Conservation (phyloP, 108 stramenopile genomes). For the Skeletonema marinoi region DNA sequence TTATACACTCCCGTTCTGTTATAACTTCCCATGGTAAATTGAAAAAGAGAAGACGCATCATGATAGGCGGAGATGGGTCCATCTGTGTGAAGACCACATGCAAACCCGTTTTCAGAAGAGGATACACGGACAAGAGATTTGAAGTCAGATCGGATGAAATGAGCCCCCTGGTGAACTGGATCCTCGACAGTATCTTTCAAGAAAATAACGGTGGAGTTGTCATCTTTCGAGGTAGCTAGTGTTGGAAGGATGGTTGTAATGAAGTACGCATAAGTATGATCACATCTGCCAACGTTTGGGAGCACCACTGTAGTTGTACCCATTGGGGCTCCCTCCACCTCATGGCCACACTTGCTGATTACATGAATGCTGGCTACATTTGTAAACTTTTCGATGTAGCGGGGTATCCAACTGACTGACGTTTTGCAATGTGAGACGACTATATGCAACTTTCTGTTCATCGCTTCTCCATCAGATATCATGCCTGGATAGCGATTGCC, state of each 20-base stretch:
- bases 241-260: too few relatives aligned
- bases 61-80: constrained; percentile 20
- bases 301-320: constrained; percentile 15
- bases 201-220: constrained; percentile 34
- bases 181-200: constrained; percentile 22
- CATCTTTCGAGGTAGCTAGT: too few relatives aligned
- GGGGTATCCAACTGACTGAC: neutral
- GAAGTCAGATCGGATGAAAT: constrained; percentile 17
- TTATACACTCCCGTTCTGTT: neutral
- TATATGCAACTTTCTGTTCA: constrained; percentile 1
- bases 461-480: neutral
- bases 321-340: constrained; percentile 30
- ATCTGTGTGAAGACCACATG: constrained; percentile 14
- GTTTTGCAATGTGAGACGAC: neutral
- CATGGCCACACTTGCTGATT: constrained; percentile 37
- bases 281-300: constrained; percentile 48
- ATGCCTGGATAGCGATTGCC: neutral
- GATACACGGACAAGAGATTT: constrained; percentile 6
- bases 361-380: constrained; percentile 26
- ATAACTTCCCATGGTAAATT: neutral
- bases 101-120: constrained; percentile 13
- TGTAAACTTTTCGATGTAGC: constrained; percentile 1
- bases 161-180: constrained; percentile 17
- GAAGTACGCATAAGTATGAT: constrained; percentile 48
- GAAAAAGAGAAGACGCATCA: constrained; percentile 3